A percentile compares a stretch with the other conserved stretches of the same genome.
Evolutionary conservation across 345 rosid species (phyloP).

Genomic region (Murraya paniculata): DNA sequence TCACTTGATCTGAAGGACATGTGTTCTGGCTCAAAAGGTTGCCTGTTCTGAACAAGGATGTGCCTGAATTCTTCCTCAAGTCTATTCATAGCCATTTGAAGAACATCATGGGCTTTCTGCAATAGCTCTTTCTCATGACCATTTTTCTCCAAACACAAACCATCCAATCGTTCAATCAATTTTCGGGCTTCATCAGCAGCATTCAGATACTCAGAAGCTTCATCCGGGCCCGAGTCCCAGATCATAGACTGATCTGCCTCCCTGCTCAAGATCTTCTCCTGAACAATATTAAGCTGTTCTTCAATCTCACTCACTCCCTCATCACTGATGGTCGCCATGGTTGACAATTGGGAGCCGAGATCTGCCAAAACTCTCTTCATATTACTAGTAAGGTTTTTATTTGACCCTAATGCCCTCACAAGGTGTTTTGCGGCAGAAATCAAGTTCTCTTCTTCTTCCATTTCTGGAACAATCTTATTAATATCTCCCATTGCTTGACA

Average conservation of each 20-base stretch:
- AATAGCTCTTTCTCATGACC: slow-evolving; percentile 39
- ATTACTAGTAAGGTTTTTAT: slow-evolving; percentile 51
- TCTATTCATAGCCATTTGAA: slow-evolving; percentile 81
- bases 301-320: slow-evolving; percentile 41
- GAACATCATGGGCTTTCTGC: slow-evolving; percentile 66
- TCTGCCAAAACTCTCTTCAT: slow-evolving; percentile 56
- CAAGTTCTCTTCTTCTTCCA: slow-evolving; percentile 56
- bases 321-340: slow-evolving; percentile 33
- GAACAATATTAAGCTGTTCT: slow-evolving; percentile 43
- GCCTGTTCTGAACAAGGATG: slow-evolving; percentile 62
- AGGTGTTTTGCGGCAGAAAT: slow-evolving; percentile 66
- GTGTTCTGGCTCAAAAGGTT: slow-evolving; percentile 66
- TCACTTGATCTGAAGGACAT: slow-evolving; percentile 67
- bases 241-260: slow-evolving; percentile 75
- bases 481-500: slow-evolving; percentile 48
- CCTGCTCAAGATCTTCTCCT: slow-evolving; percentile 64
- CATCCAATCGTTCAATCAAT: slow-evolving; percentile 56
- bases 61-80: slow-evolving; percentile 83
- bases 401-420: slow-evolving; percentile 53
- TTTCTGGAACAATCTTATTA: slow-evolving; percentile 22
- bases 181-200: slow-evolving; percentile 52
- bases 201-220: slow-evolving; percentile 49
- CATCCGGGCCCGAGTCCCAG: slow-evolving; percentile 62
- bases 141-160: slow-evolving; percentile 21
- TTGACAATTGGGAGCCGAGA: slow-evolving; percentile 58